phyloP scores from a whole-genome alignment of 2,329 filamentous ascomycete species.

The Hirsutella minnesotensis region DNA sequence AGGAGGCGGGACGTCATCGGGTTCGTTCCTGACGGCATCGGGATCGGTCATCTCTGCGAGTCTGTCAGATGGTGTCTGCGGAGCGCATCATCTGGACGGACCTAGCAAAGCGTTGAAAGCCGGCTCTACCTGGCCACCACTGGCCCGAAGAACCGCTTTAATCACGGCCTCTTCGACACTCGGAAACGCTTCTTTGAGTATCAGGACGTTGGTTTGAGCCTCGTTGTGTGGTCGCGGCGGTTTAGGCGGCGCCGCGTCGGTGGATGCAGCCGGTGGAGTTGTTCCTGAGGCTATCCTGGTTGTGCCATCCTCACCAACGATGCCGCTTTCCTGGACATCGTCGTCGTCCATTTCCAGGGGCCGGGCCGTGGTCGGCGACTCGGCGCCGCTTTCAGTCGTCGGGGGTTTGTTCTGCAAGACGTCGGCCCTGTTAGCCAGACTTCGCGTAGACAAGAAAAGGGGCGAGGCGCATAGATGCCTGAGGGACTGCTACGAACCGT shows the following conservation, averaged over 20 bases:
- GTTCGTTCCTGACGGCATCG: conserved; percentile 45
- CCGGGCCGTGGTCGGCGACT: conserved; percentile 54
- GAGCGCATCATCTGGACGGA: conserved; percentile 20
- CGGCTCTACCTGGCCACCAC: conserved; percentile 76
- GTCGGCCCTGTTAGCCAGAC: conserved; percentile 11
- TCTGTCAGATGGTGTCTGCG: background rate
- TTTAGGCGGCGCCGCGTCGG: conserved; percentile 54
- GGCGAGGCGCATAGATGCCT: background rate
- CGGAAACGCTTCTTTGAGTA: conserved; percentile 89
- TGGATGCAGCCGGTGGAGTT: background rate
- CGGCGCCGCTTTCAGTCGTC: conserved; percentile 32
- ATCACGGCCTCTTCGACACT: conserved; percentile 68
- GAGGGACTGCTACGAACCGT: conserved; percentile 25
- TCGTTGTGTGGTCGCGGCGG: conserved; percentile 75
- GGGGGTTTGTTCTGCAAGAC: conserved; percentile 30
- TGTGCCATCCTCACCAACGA: conserved; percentile 30
- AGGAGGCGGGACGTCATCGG: conserved; percentile 51
- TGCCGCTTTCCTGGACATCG: conserved; percentile 49
- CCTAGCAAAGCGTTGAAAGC: conserved; percentile 91
- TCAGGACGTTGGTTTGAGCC: conserved; percentile 73
- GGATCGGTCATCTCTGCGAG: conserved; percentile 65
- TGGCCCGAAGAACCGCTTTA: conserved; percentile 79
- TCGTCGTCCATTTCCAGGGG: conserved; percentile 61
- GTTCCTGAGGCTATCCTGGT: conserved; percentile 20
- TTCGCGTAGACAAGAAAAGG: conserved; percentile 6